These are phyloP conservation scores for Chlamydomonas reinhardtii DNA, from an alignment of 163 green algal genomes.

Conservation along the genomic window DNA sequence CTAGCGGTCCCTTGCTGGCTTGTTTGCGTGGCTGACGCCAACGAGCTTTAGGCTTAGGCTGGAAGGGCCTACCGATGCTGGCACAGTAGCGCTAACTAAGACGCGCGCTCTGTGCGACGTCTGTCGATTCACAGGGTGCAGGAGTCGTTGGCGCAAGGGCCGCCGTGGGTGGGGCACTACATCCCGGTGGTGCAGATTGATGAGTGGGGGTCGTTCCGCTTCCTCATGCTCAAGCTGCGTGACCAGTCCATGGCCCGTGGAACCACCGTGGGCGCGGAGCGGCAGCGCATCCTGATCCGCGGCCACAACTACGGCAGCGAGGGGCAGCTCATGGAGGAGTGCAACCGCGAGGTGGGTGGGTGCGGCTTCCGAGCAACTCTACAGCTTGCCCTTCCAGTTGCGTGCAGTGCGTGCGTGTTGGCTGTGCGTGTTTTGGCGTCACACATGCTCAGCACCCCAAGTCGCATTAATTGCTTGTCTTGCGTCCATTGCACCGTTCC, in stretches of 20 bases:
- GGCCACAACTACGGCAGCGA: conserved; percentile 66
- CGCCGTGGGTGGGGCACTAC: conserved; percentile 57
- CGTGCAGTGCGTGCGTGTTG: too few relatives aligned
- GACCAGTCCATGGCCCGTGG: conserved; percentile 27
- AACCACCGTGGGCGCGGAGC: conserved; percentile 11
- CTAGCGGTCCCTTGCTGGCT: background rate
- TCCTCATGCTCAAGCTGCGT: conserved; percentile 59
- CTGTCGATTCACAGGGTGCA: conserved; percentile 45
- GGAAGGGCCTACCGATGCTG: too few relatives aligned
- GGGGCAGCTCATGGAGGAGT: conserved; percentile 57
- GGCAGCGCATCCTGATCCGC: conserved; percentile 60
- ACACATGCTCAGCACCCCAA: too few relatives aligned
- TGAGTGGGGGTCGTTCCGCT: conserved; percentile 65
- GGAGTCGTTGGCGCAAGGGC: conserved; percentile 27
- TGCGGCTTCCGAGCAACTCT: too few relatives aligned
- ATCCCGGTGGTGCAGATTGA: conserved; percentile 62
- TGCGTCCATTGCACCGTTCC: too few relatives aligned
- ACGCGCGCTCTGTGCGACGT: too few relatives aligned
- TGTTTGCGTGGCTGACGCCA: too few relatives aligned
- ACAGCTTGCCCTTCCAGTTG: too few relatives aligned
- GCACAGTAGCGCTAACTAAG: too few relatives aligned
- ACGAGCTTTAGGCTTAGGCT: too few relatives aligned
- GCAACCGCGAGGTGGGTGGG: conserved; percentile 58
- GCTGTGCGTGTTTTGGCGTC: too few relatives aligned
- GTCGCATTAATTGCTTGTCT: too few relatives aligned